These are phyloP conservation scores for Bruguiera sexangula DNA, from an alignment of 345 rosid genomes.

Conservation along the genomic window DNA sequence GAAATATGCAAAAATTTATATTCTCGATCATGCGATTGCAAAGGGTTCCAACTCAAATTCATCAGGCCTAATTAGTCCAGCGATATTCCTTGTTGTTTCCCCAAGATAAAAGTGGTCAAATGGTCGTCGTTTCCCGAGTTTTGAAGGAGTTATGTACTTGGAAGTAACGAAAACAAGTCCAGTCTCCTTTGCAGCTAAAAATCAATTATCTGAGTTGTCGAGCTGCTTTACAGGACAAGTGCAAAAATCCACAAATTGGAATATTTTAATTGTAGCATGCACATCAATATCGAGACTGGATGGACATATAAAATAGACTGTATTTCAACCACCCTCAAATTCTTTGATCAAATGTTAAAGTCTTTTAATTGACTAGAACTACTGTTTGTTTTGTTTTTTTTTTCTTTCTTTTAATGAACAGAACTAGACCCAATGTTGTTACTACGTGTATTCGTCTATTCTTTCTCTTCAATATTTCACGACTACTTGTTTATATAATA, in stretches of 20 bases:
- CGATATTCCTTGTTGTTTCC: slow-evolving; percentile 13
- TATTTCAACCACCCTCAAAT: no score
- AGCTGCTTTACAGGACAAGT: neutral
- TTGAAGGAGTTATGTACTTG: slow-evolving; percentile 18
- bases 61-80: neutral
- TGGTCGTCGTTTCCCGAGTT: slow-evolving; percentile 10
- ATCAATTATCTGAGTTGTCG: neutral
- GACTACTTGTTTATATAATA: no score
- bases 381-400: no score
- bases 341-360: no score
- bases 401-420: no score
- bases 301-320: no score
- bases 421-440: no score
- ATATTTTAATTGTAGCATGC: no score
- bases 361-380: no score
- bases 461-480: no score
- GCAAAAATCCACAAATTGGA: neutral
- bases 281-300: no score
- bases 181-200: neutral
- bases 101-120: slow-evolving; percentile 20
- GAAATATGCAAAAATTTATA: neutral
- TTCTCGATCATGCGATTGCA: slow-evolving; percentile 22
- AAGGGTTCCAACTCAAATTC: slow-evolving; percentile 21
- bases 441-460: no score
- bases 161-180: slow-evolving; percentile 17